These are phyloP conservation scores for Coniochaeta sp. DNA, from an alignment of 2,329 filamentous ascomycete genomes.

Conservation along the genomic window DNA sequence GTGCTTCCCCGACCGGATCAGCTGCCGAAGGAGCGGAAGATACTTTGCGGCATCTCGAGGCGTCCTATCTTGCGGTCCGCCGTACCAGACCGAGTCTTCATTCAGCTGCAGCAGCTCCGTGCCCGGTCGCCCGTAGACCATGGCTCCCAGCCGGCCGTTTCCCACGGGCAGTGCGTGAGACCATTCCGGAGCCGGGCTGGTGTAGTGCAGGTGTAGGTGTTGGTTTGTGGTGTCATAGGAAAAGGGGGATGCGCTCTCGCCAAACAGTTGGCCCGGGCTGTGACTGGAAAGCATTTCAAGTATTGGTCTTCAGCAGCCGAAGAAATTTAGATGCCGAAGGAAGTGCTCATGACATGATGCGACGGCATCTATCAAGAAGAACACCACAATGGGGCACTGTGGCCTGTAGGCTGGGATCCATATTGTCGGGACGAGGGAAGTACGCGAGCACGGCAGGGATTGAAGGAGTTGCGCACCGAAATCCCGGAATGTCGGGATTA, in stretches of 20 bases:
- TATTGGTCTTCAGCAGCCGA: neutral
- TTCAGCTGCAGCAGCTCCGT: constrained; percentile 37
- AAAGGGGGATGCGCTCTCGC: neutral
- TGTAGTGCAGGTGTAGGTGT: constrained; percentile 12
- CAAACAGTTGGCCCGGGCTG: neutral
- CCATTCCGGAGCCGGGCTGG: constrained; percentile 21
- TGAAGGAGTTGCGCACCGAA: neutral
- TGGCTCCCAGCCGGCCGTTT: constrained; percentile 34
- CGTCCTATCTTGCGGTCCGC: constrained; percentile 32
- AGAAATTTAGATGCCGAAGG: neutral
- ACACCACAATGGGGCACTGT: too few species aligned
- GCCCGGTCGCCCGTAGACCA: constrained; percentile 35
- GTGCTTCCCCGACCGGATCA: constrained; percentile 31
- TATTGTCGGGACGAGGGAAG: neutral
- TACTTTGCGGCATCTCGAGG: constrained; percentile 27
- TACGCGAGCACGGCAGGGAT: neutral
- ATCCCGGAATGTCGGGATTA: neutral
- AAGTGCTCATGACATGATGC: neutral
- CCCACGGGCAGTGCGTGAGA: constrained; percentile 35
- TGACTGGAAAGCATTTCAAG: neutral
- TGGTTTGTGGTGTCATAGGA: constrained; percentile 1
- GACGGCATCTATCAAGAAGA: neutral
- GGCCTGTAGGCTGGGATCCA: neutral
- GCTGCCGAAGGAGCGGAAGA: constrained; percentile 27
- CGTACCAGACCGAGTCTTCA: constrained; percentile 40